Base-by-base conservation (phyloP, 208 protist genomes). In the Crithidia sp. region DNA sequence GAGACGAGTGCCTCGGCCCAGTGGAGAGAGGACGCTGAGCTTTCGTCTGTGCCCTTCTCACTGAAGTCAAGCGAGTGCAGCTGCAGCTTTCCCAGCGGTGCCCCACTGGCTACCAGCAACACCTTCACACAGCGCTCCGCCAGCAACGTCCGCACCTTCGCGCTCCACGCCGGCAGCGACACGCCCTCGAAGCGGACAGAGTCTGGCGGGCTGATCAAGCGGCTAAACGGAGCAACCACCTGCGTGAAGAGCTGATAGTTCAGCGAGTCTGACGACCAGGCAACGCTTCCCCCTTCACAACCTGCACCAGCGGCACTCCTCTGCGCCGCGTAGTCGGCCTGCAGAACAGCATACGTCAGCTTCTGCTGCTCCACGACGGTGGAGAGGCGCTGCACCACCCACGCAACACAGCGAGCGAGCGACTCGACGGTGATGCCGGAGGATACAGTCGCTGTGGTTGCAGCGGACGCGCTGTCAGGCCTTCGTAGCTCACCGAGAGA, bases 151-250 rank as follows among this genome's bases (percentile, higher is more conserved):
- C 72, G 77, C 12, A 91, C 49, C 7, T 55, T 60, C 0, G 43
- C 16, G 41, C 82, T 76, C 88, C 88, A 95, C 40, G 59, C n/a
- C 47, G 40, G n/a, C 10, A 80, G 61, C 41, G 91, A 76, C 8
- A 91, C 74, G 45, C 84, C 67, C 40, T 44, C 65, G 17, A 91
- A 92, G 52, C 78, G 57, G 41, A 65, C 81, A 12, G 50, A 73
- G 62, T 85, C 77, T 9, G 91, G 91, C 4, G 81, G 67, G n/a
- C 77, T 83, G 61, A 95, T 75, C 60, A 95, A 81, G 39, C 91
- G 86, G 55, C 91, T 92, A 69, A 93, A 92, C 10, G 84, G 83
- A 5, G 71, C 75, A 43, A 79, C 82, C 2, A 80, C 82, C 56
- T 87, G 71, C 52, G 78, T 71, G 65, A 95, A 95, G 45, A 95